Conservation (phyloP, 2,329 filamentous ascomycete species). For the Metarhizium robertsii region DNA sequence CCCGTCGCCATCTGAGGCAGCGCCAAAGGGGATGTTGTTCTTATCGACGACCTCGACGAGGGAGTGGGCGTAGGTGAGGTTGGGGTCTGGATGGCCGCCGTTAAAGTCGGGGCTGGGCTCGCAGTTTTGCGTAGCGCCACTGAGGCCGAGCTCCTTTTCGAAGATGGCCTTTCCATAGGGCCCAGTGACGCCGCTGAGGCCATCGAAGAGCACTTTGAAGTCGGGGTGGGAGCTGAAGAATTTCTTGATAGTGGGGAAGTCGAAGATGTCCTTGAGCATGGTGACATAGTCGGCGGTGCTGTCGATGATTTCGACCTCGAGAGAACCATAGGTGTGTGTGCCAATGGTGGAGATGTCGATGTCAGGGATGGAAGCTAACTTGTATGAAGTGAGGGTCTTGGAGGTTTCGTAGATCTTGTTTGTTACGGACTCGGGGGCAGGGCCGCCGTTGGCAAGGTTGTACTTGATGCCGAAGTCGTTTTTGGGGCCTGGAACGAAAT, state of each 20-base stretch:
- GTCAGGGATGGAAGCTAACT: slow-evolving; percentile 78
- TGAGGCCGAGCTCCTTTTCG: slow-evolving; percentile 81
- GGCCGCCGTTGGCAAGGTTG: slow-evolving; percentile 93
- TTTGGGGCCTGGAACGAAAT: slow-evolving; percentile 56
- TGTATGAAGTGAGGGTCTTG: slow-evolving; percentile 85
- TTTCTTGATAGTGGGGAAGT: slow-evolving; percentile 90
- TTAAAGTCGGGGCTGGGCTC: slow-evolving; percentile 89
- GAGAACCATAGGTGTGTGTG: slow-evolving; percentile 69
- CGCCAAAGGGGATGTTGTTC: slow-evolving; percentile 87
- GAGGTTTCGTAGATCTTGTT: slow-evolving; percentile 96
- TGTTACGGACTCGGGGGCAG: slow-evolving; percentile 90
- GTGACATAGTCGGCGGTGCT: slow-evolving; percentile 84
- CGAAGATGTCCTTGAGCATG: slow-evolving; percentile 98
- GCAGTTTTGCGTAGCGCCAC: slow-evolving; percentile 78
- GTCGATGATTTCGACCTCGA: slow-evolving; percentile 94
- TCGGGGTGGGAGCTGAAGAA: slow-evolving; percentile 82
- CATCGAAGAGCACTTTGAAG: slow-evolving; percentile 97
- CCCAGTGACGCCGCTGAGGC: slow-evolving; percentile 87
- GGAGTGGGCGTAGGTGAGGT: slow-evolving; percentile 92
- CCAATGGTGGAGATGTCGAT: slow-evolving; percentile 79
- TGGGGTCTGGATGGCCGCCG: slow-evolving; percentile 94
- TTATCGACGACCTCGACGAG: slow-evolving; percentile 91
- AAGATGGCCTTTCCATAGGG: slow-evolving; percentile 95
- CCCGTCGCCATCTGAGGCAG: slow-evolving; percentile 91
- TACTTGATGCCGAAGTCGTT: slow-evolving; percentile 99